phyloP scores from a whole-genome alignment of 2,329 filamentous ascomycete species.

The Trichoderma breve region DNA sequence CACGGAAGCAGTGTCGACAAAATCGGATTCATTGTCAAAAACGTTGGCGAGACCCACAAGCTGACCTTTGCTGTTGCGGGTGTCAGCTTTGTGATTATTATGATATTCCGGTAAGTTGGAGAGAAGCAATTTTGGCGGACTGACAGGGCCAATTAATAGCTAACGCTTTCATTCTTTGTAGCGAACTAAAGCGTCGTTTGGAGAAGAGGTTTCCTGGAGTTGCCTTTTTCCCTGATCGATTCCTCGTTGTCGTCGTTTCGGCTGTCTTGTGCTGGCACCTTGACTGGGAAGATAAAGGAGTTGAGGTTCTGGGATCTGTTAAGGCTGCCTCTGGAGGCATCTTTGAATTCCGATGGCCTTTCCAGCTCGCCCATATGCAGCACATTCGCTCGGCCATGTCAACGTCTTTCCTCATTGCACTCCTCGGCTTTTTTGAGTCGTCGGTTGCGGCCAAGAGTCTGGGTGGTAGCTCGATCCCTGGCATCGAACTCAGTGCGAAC shows the following conservation, averaged over 20 bases:
- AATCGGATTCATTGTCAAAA: constrained; percentile 70
- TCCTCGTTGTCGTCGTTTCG: constrained; percentile 82
- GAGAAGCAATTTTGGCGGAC: background rate
- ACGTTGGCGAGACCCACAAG: constrained; percentile 64
- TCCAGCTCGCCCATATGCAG: constrained; percentile 70
- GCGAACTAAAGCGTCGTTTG: constrained; percentile 76
- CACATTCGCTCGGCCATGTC: constrained; percentile 85
- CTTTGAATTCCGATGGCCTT: constrained; percentile 85
- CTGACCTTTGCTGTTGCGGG: constrained; percentile 76
- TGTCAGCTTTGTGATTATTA: constrained; percentile 80
- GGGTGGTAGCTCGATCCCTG: constrained; percentile 65
- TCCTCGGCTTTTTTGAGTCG: constrained; percentile 98
- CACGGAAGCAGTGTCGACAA: constrained; percentile 89
- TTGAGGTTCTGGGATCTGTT: constrained; percentile 80
- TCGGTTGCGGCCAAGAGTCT: constrained; percentile 94
- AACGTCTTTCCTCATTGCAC: constrained; percentile 87
- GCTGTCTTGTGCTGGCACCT: constrained; percentile 75
- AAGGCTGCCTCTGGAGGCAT: constrained; percentile 67
- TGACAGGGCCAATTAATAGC: background rate
- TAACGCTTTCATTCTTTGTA: constrained; percentile 33
- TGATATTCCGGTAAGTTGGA: constrained; percentile 71
- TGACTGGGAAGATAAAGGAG: constrained; percentile 74
- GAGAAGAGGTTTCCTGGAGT: constrained; percentile 77
- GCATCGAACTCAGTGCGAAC: constrained; percentile 83
- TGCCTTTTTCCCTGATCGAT: constrained; percentile 88